These are phyloP conservation scores for Oryza rufipogon DNA, from an alignment of 176 grass and related monocot species.

Conservation along the genomic window DNA sequence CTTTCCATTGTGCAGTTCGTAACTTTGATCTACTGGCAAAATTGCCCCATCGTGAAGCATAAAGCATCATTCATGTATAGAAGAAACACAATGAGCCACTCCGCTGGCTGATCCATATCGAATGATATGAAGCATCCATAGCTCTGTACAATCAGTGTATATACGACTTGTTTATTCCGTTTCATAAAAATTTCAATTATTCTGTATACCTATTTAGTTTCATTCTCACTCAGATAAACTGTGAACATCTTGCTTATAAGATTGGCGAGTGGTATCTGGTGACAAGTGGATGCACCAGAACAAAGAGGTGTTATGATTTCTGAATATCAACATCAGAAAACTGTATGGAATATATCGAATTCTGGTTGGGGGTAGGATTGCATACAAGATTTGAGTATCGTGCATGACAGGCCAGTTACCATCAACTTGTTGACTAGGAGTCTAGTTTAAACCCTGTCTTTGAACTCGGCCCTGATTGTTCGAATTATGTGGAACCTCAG, in stretches of 20 bases:
- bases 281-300: background rate
- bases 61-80: conserved; percentile 1
- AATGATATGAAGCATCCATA: background rate
- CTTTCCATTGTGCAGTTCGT: conserved; percentile 35
- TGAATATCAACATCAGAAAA: too few species aligned
- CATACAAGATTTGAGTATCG: too few species aligned
- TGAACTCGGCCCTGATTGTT: too few species aligned
- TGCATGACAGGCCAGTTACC: too few species aligned
- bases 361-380: too few species aligned
- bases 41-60: background rate
- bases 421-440: too few species aligned
- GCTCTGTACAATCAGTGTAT: conserved; percentile 22
- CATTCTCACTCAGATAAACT: background rate
- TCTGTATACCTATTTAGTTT: background rate
- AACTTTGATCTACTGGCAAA: background rate
- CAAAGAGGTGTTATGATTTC: too few species aligned
- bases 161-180: background rate
- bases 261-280: background rate
- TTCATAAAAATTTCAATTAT: too few species aligned
- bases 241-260: background rate
- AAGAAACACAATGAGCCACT: conserved; percentile 15
- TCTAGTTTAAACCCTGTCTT: too few species aligned
- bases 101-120: background rate
- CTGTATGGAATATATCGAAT: too few species aligned
- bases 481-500: too few species aligned